Evolutionary conservation across 225 moss, liverwort and hornwort species (phyloP), one percentile per base, ranked within the genome.

Genomic region (Rhytidiadelphus loreus): DNA sequence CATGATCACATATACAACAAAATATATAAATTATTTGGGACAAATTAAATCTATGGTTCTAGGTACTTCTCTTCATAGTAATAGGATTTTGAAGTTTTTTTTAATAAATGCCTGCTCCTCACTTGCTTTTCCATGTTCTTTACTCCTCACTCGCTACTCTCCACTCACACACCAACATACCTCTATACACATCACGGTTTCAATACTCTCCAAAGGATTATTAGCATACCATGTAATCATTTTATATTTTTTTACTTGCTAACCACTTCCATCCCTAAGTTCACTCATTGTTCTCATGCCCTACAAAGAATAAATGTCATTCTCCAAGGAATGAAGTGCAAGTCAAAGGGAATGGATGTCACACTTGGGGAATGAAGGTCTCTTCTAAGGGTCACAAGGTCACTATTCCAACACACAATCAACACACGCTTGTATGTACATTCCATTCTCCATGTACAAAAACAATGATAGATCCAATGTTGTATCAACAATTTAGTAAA

Each of bases 371-470:
- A 73, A 48, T 48, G 7, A 48, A 48, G 7, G 7, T 48, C 4
- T 48, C 4, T 30, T 48, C 4, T 4, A 19, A 30, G 3, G 30
- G 2, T 30, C 3, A 19, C 0, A 12, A 30, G 12, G 8, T 30
- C 16, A 30, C 7, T 48, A 30, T 18, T 74, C 19, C 12, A 74
- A 30, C 0, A 48, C 0, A 0, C 1, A 0, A 20, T 30, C 11
- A 48, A 48, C 1, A 48, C 7, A 74, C 0, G 0, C 30, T 48
- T 32, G 19, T 48, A 12, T 6, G 1, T 1, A 48, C 12, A 12
- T 48, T 20, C 48, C 4, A 48, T 30, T 32, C 2, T 48, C 7
- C 7, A 12, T 12, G 1, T 50, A 74, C 7, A 5, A 74, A n/a
- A 48, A 2, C 48, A 74, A 20, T 0, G 0, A 48, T 32, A 32